Conservation (phyloP, 768 basidiomycete species). For the Lentinus tigrinus region DNA sequence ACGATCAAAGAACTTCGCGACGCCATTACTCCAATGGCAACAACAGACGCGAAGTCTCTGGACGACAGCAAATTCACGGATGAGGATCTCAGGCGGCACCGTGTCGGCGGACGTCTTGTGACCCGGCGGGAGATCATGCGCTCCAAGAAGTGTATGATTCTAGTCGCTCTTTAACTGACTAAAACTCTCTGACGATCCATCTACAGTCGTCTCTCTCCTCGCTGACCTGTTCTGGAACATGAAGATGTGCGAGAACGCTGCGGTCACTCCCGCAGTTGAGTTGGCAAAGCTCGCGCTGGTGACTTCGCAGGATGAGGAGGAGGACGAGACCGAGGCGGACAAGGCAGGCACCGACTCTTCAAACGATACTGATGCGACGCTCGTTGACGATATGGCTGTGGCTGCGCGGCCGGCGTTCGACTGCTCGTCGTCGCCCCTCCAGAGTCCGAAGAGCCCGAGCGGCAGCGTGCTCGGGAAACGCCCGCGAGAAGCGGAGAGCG, state of each 20-base stretch:
- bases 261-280: constrained; percentile 83
- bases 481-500: constrained; percentile 35
- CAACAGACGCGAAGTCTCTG: constrained; percentile 50
- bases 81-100: constrained; percentile 77
- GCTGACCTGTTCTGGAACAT: constrained; percentile 77
- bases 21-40: constrained; percentile 61
- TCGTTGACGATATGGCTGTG: constrained; percentile 68
- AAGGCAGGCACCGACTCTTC: constrained; percentile 76
- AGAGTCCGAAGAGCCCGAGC: constrained; percentile 14
- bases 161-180: neutral
- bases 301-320: constrained; percentile 87
- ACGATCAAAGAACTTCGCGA: constrained; percentile 90
- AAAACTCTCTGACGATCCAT: constrained; percentile 12
- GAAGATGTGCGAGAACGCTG: constrained; percentile 58
- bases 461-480: constrained; percentile 68
- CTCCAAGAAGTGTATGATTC: constrained; percentile 78
- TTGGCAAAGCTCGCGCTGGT: constrained; percentile 90
- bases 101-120: constrained; percentile 85
- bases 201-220: constrained; percentile 74
- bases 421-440: constrained; percentile 24
- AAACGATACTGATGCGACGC: constrained; percentile 85
- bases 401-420: constrained; percentile 34
- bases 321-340: constrained; percentile 67
- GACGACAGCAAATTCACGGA: constrained; percentile 74
- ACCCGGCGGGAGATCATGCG: constrained; percentile 79